These are phyloP conservation scores for Tephrocybe sp. DNA, from an alignment of 768 basidiomycete genomes.

Conservation along the genomic window DNA sequence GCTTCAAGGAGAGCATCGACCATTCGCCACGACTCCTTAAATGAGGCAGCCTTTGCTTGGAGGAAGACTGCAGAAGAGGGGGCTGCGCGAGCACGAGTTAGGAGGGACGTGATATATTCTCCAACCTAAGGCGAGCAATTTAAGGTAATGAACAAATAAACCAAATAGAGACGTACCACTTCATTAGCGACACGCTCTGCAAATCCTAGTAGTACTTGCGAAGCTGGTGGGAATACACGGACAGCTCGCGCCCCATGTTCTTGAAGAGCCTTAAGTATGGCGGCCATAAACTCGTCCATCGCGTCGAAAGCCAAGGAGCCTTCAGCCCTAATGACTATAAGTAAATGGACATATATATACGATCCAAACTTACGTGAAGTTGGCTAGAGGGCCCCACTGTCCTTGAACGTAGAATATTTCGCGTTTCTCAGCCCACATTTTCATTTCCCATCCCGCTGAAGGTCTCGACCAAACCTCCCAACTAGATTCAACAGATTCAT, in stretches of 20 bases:
- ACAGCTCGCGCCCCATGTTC: constrained; percentile 81
- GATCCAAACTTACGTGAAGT: constrained; percentile 64
- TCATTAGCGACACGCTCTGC: constrained; percentile 82
- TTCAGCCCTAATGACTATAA: constrained; percentile 38
- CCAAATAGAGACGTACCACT: constrained; percentile 51
- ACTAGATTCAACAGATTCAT: constrained; percentile 74
- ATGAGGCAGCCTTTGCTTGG: constrained; percentile 85
- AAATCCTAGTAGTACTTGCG: constrained; percentile 77
- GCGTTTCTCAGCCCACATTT: constrained; percentile 93
- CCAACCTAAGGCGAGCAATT: constrained; percentile 56
- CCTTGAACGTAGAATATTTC: constrained; percentile 90
- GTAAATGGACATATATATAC: background rate
- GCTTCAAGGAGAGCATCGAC: constrained; percentile 73
- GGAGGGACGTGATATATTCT: constrained; percentile 80
- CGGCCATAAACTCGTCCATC: constrained; percentile 88
- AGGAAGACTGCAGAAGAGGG: constrained; percentile 65
- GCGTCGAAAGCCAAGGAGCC: constrained; percentile 78
- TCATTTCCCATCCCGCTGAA: constrained; percentile 80
- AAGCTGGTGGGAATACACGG: constrained; percentile 79
- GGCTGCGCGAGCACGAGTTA: constrained; percentile 61
- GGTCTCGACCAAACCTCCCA: constrained; percentile 70
- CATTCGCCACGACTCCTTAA: constrained; percentile 84
- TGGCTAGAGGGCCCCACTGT: constrained; percentile 77
- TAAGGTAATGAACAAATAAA: background rate
- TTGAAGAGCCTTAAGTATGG: constrained; percentile 58